Percentiles rank a stretch among this genome's conserved stretches.
Conservation (phyloP, 108 stramenopile species). For the Cyclostephanos invisitatus region DNA sequence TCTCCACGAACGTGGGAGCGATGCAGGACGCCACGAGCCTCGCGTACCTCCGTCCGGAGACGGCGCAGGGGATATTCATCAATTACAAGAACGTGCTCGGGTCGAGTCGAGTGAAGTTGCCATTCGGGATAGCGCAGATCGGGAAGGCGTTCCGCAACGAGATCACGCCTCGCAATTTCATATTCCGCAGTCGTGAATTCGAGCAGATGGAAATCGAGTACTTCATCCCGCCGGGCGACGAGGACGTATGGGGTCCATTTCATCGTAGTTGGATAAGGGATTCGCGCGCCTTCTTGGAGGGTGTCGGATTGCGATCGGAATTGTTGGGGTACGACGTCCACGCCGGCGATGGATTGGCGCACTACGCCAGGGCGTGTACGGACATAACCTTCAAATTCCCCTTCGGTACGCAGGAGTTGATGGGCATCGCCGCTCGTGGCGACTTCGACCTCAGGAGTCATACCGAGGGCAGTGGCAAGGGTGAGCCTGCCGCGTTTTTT, state of each 20-base stretch:
- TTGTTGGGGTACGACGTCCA: constrained; percentile 93
- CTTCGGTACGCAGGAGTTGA: constrained; percentile 94
- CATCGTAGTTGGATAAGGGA: constrained; percentile 89
- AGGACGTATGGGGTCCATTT: constrained; percentile 72
- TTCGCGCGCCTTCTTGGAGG: constrained; percentile 68
- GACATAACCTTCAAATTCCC: constrained; percentile 97
- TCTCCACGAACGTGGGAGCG: constrained; percentile 94
- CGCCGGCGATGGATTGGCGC: constrained; percentile 89
- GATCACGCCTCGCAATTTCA: constrained; percentile 96
- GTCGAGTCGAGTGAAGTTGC: constrained; percentile 82
- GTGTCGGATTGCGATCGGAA: constrained; percentile 80
- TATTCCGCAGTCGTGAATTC: constrained; percentile 97
- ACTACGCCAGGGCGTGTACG: constrained; percentile 97
- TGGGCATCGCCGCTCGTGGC: constrained; percentile 98
- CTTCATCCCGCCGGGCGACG: constrained; percentile 88
- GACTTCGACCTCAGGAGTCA: constrained; percentile 95
- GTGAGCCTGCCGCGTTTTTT: constrained; percentile 43
- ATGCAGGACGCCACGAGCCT: constrained; percentile 70
- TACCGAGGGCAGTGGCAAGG: constrained; percentile 83
- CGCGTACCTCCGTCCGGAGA: constrained; percentile 97
- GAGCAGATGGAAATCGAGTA: constrained; percentile 99
- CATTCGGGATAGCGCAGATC: constrained; percentile 96
- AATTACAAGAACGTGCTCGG: constrained; percentile 92
- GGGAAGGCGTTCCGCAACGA: constrained; percentile 99
- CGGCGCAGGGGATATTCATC: constrained; percentile 98